phyloP scores from a whole-genome alignment of 2,329 filamentous ascomycete genomes.

The Myriangium duriaei region DNA sequence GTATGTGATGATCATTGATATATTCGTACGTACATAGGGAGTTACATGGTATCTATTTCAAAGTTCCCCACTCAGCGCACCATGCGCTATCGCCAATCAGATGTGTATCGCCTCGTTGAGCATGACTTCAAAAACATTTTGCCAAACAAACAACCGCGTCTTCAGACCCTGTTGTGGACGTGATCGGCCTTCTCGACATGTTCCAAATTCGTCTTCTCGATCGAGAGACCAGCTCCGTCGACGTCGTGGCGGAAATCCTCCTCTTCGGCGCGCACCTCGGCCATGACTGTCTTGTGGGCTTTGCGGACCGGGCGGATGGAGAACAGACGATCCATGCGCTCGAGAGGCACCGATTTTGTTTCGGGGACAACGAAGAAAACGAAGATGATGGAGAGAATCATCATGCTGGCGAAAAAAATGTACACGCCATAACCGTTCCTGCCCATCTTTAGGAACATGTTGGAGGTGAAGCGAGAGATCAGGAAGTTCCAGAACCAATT shows the following conservation, averaged over 20 bases:
- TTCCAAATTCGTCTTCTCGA: constrained; percentile 26
- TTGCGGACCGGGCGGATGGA: constrained; percentile 30
- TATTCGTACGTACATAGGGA: too few relatives aligned
- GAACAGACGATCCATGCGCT: constrained; percentile 36
- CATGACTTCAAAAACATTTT: too few relatives aligned
- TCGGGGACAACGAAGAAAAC: constrained; percentile 33
- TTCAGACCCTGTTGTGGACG: too few relatives aligned
- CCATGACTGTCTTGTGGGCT: constrained; percentile 29
- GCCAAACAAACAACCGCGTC: too few relatives aligned
- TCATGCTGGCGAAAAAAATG: constrained; percentile 38
- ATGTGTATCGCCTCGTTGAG: too few relatives aligned
- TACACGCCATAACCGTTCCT: constrained; percentile 26
- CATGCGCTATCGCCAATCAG: too few relatives aligned
- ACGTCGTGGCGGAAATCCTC: constrained; percentile 31
- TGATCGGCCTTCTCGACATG: too few relatives aligned
- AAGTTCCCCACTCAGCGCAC: too few relatives aligned
- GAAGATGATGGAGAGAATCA: constrained; percentile 32
- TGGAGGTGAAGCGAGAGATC: constrained; percentile 53
- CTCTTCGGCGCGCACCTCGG: constrained; percentile 22
- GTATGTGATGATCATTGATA: too few relatives aligned
- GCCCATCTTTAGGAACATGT: constrained; percentile 42
- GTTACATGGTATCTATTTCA: too few relatives aligned
- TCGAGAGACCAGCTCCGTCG: constrained; percentile 22
- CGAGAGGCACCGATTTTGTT: constrained; percentile 33
- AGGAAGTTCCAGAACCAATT: constrained; percentile 67